Conservation (phyloP, 257 asterid species). For the Salvia miltiorrhiza region DNA sequence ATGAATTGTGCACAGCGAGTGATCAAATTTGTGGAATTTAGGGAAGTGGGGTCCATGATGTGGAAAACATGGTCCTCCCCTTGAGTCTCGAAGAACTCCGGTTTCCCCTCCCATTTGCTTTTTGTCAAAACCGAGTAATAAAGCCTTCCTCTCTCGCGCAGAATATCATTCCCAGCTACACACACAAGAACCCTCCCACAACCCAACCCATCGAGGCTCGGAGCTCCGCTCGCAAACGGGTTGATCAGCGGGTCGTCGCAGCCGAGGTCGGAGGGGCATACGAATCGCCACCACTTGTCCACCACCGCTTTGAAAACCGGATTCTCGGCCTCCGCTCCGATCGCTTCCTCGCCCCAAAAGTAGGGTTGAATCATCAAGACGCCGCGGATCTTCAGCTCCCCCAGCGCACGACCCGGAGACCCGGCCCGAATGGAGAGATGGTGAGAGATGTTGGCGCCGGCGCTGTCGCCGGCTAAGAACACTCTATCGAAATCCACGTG, state of each 20-base stretch:
- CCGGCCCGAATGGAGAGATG: conserved; percentile 25
- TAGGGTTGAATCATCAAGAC: conserved; percentile 62
- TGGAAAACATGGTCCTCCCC: conserved; percentile 78
- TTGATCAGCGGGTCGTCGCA: conserved; percentile 66
- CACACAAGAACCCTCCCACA: conserved; percentile 47
- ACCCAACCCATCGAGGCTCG: conserved; percentile 31
- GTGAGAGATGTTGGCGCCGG: conserved; percentile 27
- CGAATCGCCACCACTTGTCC: conserved; percentile 73
- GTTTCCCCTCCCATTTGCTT: conserved; percentile 55
- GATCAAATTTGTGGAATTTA: conserved; percentile 36
- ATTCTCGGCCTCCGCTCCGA: conserved; percentile 49
- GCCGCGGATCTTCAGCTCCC: conserved; percentile 39
- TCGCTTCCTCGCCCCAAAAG: conserved; percentile 69
- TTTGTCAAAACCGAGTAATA: conserved; percentile 36
- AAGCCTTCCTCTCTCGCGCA: conserved; percentile 63
- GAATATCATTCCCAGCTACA: conserved; percentile 62
- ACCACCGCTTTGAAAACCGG: conserved; percentile 56
- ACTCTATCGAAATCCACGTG: conserved; percentile 35
- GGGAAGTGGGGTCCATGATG: conserved; percentile 43
- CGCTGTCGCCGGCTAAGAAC: conserved; percentile 34
- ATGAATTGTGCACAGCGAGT: conserved; percentile 40
- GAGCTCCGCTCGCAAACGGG: conserved; percentile 46
- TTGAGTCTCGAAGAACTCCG: conserved; percentile 44
- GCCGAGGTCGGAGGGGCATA: conserved; percentile 54
- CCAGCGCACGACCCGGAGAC: not conserved